Percentiles rank a stretch among this genome's conserved stretches.
phyloP scores from a whole-genome alignment of 441 rosid genomes.

The Corymbia citriodora region DNA sequence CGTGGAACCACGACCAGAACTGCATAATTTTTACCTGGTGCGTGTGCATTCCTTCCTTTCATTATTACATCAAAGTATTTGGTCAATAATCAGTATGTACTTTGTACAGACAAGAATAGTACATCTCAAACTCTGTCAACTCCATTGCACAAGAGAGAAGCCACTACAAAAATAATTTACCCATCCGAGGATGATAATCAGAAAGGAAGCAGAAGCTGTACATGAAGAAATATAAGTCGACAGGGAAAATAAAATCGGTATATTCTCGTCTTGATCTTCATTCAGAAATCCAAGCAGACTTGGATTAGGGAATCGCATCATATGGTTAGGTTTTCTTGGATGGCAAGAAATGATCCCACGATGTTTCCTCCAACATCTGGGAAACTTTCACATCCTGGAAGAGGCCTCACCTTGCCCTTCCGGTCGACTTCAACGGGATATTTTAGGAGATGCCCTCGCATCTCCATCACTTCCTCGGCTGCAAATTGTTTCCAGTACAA shows the following conservation, averaged over 20 bases:
- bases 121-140: neutral
- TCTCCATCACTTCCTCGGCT: constrained; percentile 65
- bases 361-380: constrained; percentile 92
- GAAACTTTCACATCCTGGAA: constrained; percentile 61
- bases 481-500: constrained; percentile 69
- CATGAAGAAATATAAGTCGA: neutral
- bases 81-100: neutral
- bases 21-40: neutral
- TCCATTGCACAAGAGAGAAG: neutral
- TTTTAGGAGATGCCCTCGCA: constrained; percentile 83
- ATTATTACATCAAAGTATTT: neutral
- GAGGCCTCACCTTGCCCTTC: constrained; percentile 81
- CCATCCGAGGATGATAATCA: neutral
- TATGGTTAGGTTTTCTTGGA: constrained; percentile 91
- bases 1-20: neutral
- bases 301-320: constrained; percentile 7
- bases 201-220: neutral
- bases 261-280: neutral
- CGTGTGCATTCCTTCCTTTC: neutral
- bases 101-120: neutral
- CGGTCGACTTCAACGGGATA: constrained; percentile 86
- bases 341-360: constrained; percentile 76
- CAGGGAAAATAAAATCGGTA: neutral
- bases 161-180: neutral
- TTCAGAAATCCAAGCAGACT: neutral